phyloP scores from a whole-genome alignment of 2,329 filamentous ascomycete genomes.

The Aspergillus transmontanensis region DNA sequence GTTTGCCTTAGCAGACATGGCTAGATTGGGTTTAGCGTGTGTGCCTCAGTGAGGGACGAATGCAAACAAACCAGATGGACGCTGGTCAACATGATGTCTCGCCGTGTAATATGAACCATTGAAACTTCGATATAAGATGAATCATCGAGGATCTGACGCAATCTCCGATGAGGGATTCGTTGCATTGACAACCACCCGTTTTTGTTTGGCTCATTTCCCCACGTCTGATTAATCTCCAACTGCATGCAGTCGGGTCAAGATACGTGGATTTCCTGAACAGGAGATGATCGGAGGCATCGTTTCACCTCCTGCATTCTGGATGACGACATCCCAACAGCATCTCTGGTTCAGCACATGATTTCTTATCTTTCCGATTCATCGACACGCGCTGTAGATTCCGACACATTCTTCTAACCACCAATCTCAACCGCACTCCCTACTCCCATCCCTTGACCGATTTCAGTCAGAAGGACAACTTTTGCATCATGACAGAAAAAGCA shows the following conservation, averaged over 20 bases:
- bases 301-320: conserved; percentile 12
- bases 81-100: background rate
- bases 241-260: conserved; percentile 10
- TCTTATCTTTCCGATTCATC: background rate
- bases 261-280: conserved; percentile 13
- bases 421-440: background rate
- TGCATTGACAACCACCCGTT: background rate
- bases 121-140: background rate
- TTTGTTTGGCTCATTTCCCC: background rate
- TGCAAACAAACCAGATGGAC: background rate
- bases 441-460: background rate
- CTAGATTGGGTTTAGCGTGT: background rate
- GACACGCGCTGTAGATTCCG: background rate
- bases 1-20: background rate
- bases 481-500: conserved; percentile 17
- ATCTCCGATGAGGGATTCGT: background rate
- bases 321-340: conserved; percentile 13
- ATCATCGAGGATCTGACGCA: background rate
- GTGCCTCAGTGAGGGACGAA: background rate
- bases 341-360: background rate
- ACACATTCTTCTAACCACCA: conserved; percentile 2
- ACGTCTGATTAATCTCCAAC: background rate
- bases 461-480: background rate
- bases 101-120: background rate
- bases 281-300: conserved; percentile 14